A percentile compares a stretch with the other conserved stretches of the same genome.
Evolutionary conservation across 352 stramenopile genomes (phyloP).

Genomic region (Phytophthora syringae): DNA sequence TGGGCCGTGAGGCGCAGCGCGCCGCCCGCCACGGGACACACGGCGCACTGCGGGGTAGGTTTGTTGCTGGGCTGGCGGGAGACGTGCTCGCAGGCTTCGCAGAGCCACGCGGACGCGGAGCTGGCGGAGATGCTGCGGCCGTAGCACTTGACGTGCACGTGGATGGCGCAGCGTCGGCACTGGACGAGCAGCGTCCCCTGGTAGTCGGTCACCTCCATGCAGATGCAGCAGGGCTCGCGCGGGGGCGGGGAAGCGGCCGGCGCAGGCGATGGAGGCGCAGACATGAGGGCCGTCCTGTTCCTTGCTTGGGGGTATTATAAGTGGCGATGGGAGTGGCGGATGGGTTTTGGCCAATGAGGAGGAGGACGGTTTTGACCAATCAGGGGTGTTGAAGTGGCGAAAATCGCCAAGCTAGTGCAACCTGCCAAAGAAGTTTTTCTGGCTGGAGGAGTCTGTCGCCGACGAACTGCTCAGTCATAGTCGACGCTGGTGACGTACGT

Average conservation of each 20-base stretch:
- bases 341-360: not conserved
- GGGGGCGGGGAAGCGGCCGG: not conserved
- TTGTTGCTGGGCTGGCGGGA: not conserved
- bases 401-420: too few relatives aligned
- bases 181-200: constrained; percentile 63
- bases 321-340: not conserved
- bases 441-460: too few relatives aligned
- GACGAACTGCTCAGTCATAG: too few relatives aligned
- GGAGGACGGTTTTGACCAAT: too few relatives aligned
- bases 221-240: constrained; percentile 62
- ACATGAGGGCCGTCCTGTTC: not conserved
- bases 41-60: constrained; percentile 59
- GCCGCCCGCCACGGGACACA: constrained; percentile 75
- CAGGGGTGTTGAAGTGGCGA: not conserved
- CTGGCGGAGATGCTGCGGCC: constrained; percentile 45
- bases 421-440: too few relatives aligned
- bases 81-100: constrained; percentile 66
- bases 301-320: not conserved
- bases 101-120: constrained; percentile 61
- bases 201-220: constrained; percentile 73
- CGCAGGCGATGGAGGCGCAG: not conserved
- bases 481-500: too few relatives aligned
- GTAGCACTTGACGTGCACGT: constrained; percentile 86
- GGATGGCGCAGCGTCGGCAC: constrained; percentile 66
- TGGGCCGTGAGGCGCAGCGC: constrained; percentile 73